Percentiles rank a stretch among this genome's conserved stretches.
These are phyloP conservation scores for Cyberlindnera maritima DNA, from an alignment of 805 yeast species.

Conservation along the genomic window DNA sequence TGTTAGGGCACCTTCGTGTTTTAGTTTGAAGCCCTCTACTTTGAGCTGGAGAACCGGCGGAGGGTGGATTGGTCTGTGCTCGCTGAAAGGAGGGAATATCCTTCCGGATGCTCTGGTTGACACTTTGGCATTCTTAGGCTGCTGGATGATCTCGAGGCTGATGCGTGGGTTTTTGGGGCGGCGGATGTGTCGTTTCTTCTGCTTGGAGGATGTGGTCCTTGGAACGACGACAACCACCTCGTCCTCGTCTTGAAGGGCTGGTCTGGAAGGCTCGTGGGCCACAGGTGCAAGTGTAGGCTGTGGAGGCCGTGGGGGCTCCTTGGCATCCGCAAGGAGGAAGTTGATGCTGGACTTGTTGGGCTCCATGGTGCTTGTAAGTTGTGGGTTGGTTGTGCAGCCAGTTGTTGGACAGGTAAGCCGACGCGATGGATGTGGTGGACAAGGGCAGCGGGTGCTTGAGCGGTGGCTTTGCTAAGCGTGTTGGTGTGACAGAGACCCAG, in stretches of 20 bases:
- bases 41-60: slow-evolving; percentile 31
- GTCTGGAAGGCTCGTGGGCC: not conserved
- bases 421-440: too few relatives aligned
- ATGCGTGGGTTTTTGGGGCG: slow-evolving; percentile 22
- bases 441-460: too few relatives aligned
- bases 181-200: slow-evolving; percentile 14
- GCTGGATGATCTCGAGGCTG: slow-evolving; percentile 26
- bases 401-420: too few relatives aligned
- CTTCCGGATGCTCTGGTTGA: slow-evolving; percentile 23
- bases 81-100: slow-evolving; percentile 28
- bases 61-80: slow-evolving; percentile 34
- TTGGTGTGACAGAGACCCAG: too few relatives aligned
- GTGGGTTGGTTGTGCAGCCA: too few relatives aligned
- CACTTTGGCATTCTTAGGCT: slow-evolving; percentile 32
- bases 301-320: not conserved
- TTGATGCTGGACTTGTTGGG: slow-evolving; percentile 25
- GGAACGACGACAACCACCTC: slow-evolving; percentile 15
- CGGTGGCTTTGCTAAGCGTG: too few relatives aligned
- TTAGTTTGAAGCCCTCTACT: slow-evolving; percentile 16
- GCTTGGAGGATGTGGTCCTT: slow-evolving; percentile 8
- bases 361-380: not conserved
- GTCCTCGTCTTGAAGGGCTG: not conserved
- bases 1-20: slow-evolving; percentile 8
- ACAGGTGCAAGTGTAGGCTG: not conserved
- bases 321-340: slow-evolving; percentile 16